These are phyloP conservation scores for Pluteus cervinus DNA, from an alignment of 768 basidiomycete species.

Conservation along the genomic window DNA sequence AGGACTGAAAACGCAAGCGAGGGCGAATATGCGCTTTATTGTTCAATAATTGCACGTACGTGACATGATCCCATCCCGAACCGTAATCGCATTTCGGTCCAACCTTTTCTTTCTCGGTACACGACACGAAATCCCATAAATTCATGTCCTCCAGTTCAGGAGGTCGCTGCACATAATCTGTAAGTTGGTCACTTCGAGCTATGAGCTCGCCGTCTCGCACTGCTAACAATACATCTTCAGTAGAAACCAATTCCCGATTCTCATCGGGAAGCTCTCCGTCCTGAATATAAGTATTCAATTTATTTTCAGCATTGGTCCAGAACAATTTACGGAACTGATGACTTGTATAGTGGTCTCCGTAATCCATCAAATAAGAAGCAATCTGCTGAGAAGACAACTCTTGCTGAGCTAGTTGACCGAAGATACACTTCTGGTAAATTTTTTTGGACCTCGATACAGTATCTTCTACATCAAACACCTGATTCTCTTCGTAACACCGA, in stretches of 20 bases:
- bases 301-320: conserved; percentile 27
- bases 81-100: background rate
- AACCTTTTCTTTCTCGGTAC: conserved; percentile 15
- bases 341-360: conserved; percentile 30
- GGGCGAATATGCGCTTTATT: background rate
- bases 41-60: background rate
- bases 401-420: conserved; percentile 28
- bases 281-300: too few relatives aligned
- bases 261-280: conserved; percentile 1
- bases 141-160: conserved; percentile 10
- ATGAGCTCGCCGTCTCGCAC: conserved; percentile 11
- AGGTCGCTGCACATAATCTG: conserved; percentile 19
- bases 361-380: conserved; percentile 25
- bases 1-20: background rate
- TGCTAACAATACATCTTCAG: conserved; percentile 10
- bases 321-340: conserved; percentile 26
- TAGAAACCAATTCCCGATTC: conserved; percentile 1
- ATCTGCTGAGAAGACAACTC: conserved; percentile 35
- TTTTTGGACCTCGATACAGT: conserved; percentile 17
- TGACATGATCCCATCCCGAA: conserved; percentile 8
- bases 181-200: conserved; percentile 10
- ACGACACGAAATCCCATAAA: conserved; percentile 23
- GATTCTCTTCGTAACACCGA: conserved; percentile 21
- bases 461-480: conserved; percentile 11
- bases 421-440: conserved; percentile 30